Evolutionary conservation across 441 rosid species (phyloP).

Genomic region (Jatropha multifida): DNA sequence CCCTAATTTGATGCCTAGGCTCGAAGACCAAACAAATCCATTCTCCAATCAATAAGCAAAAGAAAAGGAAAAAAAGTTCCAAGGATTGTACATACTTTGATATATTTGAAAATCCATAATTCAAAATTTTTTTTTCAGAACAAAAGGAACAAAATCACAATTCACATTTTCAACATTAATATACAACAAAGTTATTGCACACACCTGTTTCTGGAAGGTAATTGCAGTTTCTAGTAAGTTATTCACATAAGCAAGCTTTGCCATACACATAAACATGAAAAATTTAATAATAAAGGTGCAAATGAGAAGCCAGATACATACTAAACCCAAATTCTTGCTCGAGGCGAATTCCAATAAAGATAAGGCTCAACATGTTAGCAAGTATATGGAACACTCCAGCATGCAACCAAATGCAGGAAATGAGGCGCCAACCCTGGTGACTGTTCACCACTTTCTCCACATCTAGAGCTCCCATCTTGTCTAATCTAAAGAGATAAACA

Average conservation of each 20-base stretch:
- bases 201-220: not conserved
- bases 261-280: not conserved
- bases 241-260: not conserved
- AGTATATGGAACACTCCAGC: constrained; percentile 90
- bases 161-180: constrained; percentile 3
- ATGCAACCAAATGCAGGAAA: constrained; percentile 90
- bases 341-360: constrained; percentile 82
- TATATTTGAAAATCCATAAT: not conserved
- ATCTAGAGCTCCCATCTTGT: constrained; percentile 79
- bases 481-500: constrained; percentile 46
- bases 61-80: not conserved
- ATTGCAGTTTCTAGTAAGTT: constrained; percentile 1
- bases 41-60: not conserved
- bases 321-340: constrained; percentile 95
- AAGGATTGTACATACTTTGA: not conserved
- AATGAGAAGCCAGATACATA: constrained; percentile 30
- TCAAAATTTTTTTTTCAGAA: too few species aligned
- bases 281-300: constrained; percentile 1
- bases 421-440: constrained; percentile 73
- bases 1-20: not conserved
- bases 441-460: constrained; percentile 44
- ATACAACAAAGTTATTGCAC: not conserved
- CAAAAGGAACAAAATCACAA: not conserved
- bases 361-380: constrained; percentile 95
- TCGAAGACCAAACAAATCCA: not conserved